Evolutionary conservation across 2,329 filamentous ascomycete genomes (phyloP).

Genomic region (Cladosporium sp.): DNA sequence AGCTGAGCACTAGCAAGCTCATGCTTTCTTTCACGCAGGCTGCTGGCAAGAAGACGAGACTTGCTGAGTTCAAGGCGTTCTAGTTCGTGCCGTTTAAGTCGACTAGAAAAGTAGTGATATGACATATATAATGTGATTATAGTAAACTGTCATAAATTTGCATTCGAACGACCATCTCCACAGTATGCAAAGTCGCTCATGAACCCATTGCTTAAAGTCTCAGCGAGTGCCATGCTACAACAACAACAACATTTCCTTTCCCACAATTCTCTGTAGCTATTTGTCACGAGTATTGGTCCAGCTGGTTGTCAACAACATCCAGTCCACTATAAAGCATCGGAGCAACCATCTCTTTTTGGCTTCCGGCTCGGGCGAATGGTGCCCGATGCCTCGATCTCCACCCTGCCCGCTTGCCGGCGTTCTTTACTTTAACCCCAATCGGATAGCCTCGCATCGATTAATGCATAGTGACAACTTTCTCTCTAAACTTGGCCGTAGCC

Average conservation of each 20-base stretch:
- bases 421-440: not conserved
- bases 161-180: not conserved
- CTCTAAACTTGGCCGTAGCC: not conserved
- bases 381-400: not conserved
- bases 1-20: slow-evolving; percentile 30
- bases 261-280: no score
- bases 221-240: no score
- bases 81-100: not conserved
- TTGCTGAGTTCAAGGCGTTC: slow-evolving; percentile 44
- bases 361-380: not conserved
- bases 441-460: not conserved
- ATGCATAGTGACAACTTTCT: not conserved
- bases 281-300: no score
- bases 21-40: slow-evolving; percentile 39
- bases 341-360: not conserved
- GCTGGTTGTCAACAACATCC: no score
- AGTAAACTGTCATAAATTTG: not conserved
- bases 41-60: slow-evolving; percentile 35
- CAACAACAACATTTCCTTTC: no score
- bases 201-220: no score
- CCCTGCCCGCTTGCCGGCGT: not conserved
- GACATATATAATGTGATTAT: not conserved
- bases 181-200: no score
- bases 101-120: not conserved
- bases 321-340: not conserved